Percentiles rank a stretch among this genome's conserved stretches.
Conservation (phyloP, 345 rosid genomes). For the Physaria fendleri region DNA sequence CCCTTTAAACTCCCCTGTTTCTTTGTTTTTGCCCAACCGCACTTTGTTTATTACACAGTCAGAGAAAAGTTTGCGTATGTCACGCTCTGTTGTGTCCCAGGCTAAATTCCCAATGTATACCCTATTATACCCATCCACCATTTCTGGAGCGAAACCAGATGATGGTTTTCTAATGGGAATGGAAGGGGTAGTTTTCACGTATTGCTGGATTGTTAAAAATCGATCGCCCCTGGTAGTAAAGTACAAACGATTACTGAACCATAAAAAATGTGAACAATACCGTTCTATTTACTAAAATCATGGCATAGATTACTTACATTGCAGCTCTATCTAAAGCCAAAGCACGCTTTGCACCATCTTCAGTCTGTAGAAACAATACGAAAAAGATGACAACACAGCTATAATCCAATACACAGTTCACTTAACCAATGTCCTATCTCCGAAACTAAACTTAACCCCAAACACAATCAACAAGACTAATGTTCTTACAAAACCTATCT, state of each 20-base stretch:
- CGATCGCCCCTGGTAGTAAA: conserved; percentile 66
- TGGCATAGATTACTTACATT: conserved; percentile 45
- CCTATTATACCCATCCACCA: conserved; percentile 82
- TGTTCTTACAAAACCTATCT: neutral
- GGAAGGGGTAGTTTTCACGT: conserved; percentile 36
- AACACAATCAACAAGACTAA: neutral
- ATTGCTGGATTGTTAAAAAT: conserved; percentile 74
- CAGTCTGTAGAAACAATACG: conserved; percentile 39
- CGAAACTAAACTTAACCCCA: neutral
- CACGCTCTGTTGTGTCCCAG: conserved; percentile 81
- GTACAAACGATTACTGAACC: conserved; percentile 9
- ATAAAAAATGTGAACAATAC: neutral
- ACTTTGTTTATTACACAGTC: conserved; percentile 61
- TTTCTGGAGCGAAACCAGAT: conserved; percentile 50
- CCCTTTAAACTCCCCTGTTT: conserved; percentile 78
- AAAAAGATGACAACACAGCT: neutral
- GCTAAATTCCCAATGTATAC: conserved; percentile 78
- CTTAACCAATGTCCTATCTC: neutral
- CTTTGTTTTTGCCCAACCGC: conserved; percentile 76
- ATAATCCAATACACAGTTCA: neutral
- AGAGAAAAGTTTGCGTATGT: conserved; percentile 60
- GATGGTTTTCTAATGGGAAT: conserved; percentile 30
- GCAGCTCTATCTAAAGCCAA: conserved; percentile 74
- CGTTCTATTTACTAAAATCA: neutral
- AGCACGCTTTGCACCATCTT: conserved; percentile 75